Conservation (phyloP, 2,329 filamentous ascomycete species). For the Fonsecaea erecta region DNA sequence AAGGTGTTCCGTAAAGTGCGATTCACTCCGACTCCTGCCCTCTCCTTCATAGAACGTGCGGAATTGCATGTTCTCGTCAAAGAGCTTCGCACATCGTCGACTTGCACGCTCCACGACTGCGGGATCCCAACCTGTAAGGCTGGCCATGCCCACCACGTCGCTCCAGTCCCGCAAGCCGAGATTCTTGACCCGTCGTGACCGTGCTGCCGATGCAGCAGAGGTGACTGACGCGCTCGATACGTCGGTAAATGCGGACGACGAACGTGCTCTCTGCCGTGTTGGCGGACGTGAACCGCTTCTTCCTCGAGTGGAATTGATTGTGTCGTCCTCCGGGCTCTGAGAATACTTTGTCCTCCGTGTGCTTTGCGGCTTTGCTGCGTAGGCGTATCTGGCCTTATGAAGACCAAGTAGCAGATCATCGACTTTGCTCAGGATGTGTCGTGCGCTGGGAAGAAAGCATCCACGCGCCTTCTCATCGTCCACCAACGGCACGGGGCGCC, state of each 20-base stretch:
- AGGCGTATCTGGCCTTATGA: conserved; percentile 67
- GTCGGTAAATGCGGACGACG: conserved; percentile 16
- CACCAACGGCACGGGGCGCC: conserved; percentile 62
- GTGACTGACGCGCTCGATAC: conserved; percentile 16
- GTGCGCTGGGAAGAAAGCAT: conserved; percentile 69
- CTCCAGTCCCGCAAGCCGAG: conserved; percentile 73
- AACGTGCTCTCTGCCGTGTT: background rate
- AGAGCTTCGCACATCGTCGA: conserved; percentile 74
- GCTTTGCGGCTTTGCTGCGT: conserved; percentile 37
- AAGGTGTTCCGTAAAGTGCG: conserved; percentile 29
- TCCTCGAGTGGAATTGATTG: background rate
- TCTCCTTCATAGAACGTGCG: conserved; percentile 58
- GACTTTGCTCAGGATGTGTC: conserved; percentile 71
- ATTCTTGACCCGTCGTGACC: conserved; percentile 24
- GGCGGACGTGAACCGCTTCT: conserved; percentile 16
- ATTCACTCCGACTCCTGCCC: conserved; percentile 11
- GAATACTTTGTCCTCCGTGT: conserved; percentile 20
- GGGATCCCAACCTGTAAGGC: conserved; percentile 70
- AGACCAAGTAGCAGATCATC: conserved; percentile 73
- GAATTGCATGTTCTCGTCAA: conserved; percentile 72
- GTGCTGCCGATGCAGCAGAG: background rate
- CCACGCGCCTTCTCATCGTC: conserved; percentile 71
- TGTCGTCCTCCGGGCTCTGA: conserved; percentile 1
- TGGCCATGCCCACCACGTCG: conserved; percentile 78
- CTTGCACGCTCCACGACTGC: conserved; percentile 70